These are phyloP conservation scores for Fomitopsis serialis DNA, from an alignment of 768 basidiomycete species.

Conservation along the genomic window DNA sequence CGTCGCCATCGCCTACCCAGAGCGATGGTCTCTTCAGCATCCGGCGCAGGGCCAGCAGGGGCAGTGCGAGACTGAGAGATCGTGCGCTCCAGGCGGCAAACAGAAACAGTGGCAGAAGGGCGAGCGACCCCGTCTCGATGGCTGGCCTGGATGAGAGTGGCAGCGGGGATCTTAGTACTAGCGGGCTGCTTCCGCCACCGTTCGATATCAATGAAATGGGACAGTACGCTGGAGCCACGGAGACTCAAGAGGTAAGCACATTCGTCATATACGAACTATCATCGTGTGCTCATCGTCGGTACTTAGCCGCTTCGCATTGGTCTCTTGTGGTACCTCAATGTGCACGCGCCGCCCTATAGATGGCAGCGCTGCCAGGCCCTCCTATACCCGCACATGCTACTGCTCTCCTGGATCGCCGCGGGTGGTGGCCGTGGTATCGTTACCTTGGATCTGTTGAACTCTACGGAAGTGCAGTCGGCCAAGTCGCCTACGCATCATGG, in stretches of 20 bases:
- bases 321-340: slow-evolving; percentile 87
- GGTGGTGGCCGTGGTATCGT: slow-evolving; percentile 83
- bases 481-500: slow-evolving; percentile 77
- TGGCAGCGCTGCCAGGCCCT: slow-evolving; percentile 83
- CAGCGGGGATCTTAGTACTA: slow-evolving; percentile 24
- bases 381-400: slow-evolving; percentile 76
- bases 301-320: slow-evolving; percentile 81
- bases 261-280: not conserved
- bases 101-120: not conserved
- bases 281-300: not conserved
- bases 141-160: slow-evolving; percentile 22
- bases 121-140: slow-evolving; percentile 1
- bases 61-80: slow-evolving; percentile 22
- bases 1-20: slow-evolving; percentile 15
- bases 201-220: slow-evolving; percentile 45
- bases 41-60: slow-evolving; percentile 35
- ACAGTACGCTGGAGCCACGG: slow-evolving; percentile 31
- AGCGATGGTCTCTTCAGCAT: slow-evolving; percentile 49
- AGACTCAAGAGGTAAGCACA: slow-evolving; percentile 38
- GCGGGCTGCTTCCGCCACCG: slow-evolving; percentile 35
- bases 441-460: slow-evolving; percentile 81
- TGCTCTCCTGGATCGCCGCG: slow-evolving; percentile 83
- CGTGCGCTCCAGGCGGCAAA: slow-evolving; percentile 5
- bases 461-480: slow-evolving; percentile 78
- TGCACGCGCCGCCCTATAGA: slow-evolving; percentile 75